These are phyloP conservation scores for Scutellaria baicalensis DNA, from an alignment of 257 asterid genomes.

Conservation along the genomic window DNA sequence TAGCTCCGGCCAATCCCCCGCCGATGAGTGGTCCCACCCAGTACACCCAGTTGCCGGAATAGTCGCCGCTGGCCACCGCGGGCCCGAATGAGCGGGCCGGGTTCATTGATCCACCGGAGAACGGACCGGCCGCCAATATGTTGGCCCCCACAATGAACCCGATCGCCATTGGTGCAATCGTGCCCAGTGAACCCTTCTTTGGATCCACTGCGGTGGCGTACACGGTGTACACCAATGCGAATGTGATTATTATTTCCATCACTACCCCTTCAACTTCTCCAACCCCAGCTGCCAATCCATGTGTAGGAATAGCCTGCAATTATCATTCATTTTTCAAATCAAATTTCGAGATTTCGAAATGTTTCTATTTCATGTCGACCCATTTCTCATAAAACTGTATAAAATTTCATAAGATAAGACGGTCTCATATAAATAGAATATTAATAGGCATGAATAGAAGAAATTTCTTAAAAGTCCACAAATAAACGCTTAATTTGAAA, in stretches of 20 bases:
- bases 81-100: constrained; percentile 94
- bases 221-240: constrained; percentile 83
- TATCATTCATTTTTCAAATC: background rate
- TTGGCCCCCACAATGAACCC: constrained; percentile 92
- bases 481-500: background rate
- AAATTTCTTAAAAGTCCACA: background rate
- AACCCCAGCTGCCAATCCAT: constrained; percentile 49
- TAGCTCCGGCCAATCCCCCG: constrained; percentile 73
- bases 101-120: constrained; percentile 97
- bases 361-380: too few relatives aligned
- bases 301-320: constrained; percentile 66
- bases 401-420: too few relatives aligned
- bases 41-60: constrained; percentile 61
- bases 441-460: too few relatives aligned
- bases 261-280: constrained; percentile 65
- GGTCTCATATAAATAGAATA: too few relatives aligned
- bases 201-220: constrained; percentile 92
- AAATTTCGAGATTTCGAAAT: too few relatives aligned
- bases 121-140: constrained; percentile 89
- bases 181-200: constrained; percentile 76
- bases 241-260: constrained; percentile 74
- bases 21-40: constrained; percentile 93
- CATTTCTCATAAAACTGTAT: too few relatives aligned
- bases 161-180: constrained; percentile 83
- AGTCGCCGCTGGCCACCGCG: constrained; percentile 59